Evolutionary conservation across 257 asterid genomes (phyloP).

Genomic region (Datura wrightii): DNA sequence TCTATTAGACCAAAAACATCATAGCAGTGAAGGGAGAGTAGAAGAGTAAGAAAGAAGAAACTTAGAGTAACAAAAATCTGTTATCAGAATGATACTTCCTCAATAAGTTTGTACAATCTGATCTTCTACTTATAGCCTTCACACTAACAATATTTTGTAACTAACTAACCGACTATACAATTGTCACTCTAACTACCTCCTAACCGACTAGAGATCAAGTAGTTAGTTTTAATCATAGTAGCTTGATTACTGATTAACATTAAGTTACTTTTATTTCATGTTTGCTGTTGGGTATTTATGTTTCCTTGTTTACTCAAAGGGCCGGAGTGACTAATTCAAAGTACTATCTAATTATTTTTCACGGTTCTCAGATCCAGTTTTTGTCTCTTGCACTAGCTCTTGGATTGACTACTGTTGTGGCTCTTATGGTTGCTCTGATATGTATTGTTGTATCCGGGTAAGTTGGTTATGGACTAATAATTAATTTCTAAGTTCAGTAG

Average conservation of each 20-base stretch:
- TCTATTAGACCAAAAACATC: no score
- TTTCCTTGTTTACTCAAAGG: not conserved
- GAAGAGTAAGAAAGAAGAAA: no score
- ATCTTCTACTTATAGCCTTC: no score
- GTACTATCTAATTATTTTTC: slow-evolving; percentile 34
- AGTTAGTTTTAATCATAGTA: no score
- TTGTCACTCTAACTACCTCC: no score
- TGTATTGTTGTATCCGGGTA: slow-evolving; percentile 92
- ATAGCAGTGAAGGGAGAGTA: no score
- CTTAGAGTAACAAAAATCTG: no score
- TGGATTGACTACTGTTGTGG: slow-evolving; percentile 71
- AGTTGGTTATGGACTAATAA: slow-evolving; percentile 27
- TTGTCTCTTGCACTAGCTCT: slow-evolving; percentile 75
- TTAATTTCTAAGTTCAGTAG: not conserved
- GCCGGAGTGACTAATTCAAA: not conserved
- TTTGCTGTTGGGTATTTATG: not conserved
- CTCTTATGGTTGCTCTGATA: slow-evolving; percentile 83
- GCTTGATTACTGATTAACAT: not conserved
- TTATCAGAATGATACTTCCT: no score
- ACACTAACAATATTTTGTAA: no score
- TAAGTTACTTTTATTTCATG: not conserved
- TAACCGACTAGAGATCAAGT: no score
- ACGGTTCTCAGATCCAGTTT: slow-evolving; percentile 70
- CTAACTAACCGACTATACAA: no score
- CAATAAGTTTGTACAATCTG: no score